Conservation (phyloP, 2,329 filamentous ascomycete species). For the Diaporthe sp. region DNA sequence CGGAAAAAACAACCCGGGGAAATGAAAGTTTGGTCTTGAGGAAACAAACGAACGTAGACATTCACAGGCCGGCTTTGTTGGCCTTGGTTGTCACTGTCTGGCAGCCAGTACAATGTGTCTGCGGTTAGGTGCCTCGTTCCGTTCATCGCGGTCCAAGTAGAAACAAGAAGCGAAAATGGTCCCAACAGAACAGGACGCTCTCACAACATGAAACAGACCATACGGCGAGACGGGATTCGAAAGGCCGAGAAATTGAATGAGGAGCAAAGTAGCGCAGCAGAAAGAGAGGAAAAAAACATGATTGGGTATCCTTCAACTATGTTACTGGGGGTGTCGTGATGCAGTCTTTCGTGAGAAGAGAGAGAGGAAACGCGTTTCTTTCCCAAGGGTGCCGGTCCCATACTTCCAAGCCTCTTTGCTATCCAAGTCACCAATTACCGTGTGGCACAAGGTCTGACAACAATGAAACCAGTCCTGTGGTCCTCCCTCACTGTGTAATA, state of each 20-base stretch:
- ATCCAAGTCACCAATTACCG: constrained; percentile 21
- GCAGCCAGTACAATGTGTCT: constrained; percentile 11
- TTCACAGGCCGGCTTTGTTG: not conserved
- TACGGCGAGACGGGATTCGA: not conserved
- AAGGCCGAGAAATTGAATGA: constrained; percentile 1
- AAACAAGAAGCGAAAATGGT: constrained; percentile 31
- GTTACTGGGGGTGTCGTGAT: constrained; percentile 32
- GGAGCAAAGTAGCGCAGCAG: not conserved
- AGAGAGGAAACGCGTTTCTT: constrained; percentile 5
- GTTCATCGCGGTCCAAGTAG: constrained; percentile 27
- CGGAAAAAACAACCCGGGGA: no score
- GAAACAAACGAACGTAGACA: not conserved
- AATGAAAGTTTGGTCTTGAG: not conserved
- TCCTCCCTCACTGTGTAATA: constrained; percentile 18
- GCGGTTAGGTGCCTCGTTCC: not conserved
- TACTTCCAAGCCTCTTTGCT: constrained; percentile 8
- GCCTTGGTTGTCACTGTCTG: not conserved
- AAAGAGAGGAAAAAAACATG: constrained; percentile 7
- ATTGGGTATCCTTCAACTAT: constrained; percentile 37
- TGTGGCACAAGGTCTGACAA: constrained; percentile 26
- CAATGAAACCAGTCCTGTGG: constrained; percentile 22
- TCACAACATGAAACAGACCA: not conserved
- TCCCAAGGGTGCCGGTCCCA: not conserved
- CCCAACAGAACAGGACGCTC: not conserved
- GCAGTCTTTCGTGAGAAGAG: constrained; percentile 32